phyloP scores from a whole-genome alignment of 352 stramenopile genomes.

The Thraustotheca clavata region DNA sequence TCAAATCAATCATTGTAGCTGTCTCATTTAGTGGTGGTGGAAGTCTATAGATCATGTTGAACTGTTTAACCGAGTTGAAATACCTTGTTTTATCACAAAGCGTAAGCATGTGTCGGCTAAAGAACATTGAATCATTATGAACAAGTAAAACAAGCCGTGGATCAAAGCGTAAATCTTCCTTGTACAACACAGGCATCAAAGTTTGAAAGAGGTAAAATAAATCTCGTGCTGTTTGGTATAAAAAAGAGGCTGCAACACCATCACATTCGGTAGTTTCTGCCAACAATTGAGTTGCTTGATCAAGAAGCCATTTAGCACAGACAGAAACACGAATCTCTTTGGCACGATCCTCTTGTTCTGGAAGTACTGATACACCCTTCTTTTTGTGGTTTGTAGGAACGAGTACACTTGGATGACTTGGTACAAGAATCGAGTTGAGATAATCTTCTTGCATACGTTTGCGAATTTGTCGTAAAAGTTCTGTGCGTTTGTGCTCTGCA shows the following conservation, averaged over 20 bases:
- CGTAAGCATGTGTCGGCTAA: constrained; percentile 69
- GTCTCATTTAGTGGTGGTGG: constrained; percentile 45
- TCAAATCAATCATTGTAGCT: constrained; percentile 73
- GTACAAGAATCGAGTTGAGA: constrained; percentile 13
- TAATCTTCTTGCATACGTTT: constrained; percentile 20
- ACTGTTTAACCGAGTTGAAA: no score
- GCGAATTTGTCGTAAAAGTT: not conserved
- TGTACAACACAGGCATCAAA: constrained; percentile 57
- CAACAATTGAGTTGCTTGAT: not conserved
- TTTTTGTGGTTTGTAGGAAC: not conserved
- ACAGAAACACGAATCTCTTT: constrained; percentile 8
- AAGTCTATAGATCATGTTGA: no score
- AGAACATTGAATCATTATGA: constrained; percentile 81
- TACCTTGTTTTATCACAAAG: constrained; percentile 62
- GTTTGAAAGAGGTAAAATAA: constrained; percentile 62
- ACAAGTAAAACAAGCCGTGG: constrained; percentile 60
- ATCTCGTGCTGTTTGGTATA: constrained; percentile 78
- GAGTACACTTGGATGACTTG: not conserved
- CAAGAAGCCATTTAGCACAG: constrained; percentile 5
- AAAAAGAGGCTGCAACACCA: constrained; percentile 17
- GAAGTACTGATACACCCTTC: not conserved
- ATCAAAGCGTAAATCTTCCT: constrained; percentile 57
- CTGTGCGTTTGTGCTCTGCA: constrained; percentile 1
- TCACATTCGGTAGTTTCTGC: not conserved
- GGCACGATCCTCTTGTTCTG: not conserved